Base-by-base conservation (phyloP, 2,329 filamentous ascomycete genomes). In the Beauveria caledonica region DNA sequence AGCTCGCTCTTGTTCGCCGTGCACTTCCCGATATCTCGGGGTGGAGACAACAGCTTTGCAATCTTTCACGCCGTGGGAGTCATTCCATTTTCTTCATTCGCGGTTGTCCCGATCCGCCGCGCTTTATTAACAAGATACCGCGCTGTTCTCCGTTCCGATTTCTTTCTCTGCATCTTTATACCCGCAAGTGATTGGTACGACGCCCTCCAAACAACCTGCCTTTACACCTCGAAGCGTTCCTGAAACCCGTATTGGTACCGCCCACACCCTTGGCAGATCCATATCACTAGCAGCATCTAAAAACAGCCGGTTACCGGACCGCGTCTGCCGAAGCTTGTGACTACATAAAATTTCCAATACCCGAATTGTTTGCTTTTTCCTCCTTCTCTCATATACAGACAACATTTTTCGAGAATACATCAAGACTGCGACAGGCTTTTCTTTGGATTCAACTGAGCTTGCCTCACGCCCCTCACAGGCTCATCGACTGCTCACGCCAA, bases 251-350 rank as follows among this genome's bases (percentile, higher is more conserved):
- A 39, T 15, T 50, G 3, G 13, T 8, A 33, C n/a, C 40, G 13
- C 21, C 21, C 13, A 50, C 25, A 50, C 25, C 51, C 23, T 25
- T 29, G 25, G 53, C 53, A 19, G 53, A 45, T 56, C 53, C 53
- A 42, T 33, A 42, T 42, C 10, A 39, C 8, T 25, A 33, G 29
- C 29, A 46, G 53, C 42, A 48, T 56, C 53, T 4, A 46, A 29
- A 33, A 44, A 10, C 17, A n/a, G n/a, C 56, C 48, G 45, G 56
- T n/a, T 51, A n/a, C 27, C 55, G 55, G 46, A 51, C 36, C 56
- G 25, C 56, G 7, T 51, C 45, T 13, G 29, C 54, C 54, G 44
- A 58, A 40, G 44, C 54, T 39, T 49, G 54, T 58, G 54, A 49
- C 45, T 39, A 33, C 21, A 33, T 49, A 49, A 15, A 25, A 5